Conservation (phyloP, 345 rosid species). For the Trapa bicornis region DNA sequence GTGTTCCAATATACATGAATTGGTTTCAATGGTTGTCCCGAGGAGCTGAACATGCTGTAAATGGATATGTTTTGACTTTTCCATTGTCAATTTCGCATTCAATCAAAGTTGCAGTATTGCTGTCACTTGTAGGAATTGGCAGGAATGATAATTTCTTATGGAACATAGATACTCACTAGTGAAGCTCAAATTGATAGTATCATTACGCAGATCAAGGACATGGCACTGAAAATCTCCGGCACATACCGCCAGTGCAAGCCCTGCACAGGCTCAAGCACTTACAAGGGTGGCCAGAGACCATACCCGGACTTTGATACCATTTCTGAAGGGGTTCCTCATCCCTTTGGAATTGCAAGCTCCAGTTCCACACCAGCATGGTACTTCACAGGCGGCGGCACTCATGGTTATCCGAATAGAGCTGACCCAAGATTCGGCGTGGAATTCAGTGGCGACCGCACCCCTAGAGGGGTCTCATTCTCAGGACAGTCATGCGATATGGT, state of each 20-base stretch:
- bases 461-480: constrained; percentile 39
- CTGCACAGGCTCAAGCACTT: constrained; percentile 59
- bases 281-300: constrained; percentile 45
- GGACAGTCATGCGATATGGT: constrained; percentile 58
- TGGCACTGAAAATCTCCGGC: constrained; percentile 82
- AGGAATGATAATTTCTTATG: not conserved
- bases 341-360: constrained; percentile 57
- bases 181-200: not conserved
- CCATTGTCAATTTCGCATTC: too few species aligned
- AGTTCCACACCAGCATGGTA: constrained; percentile 96
- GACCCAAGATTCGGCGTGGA: constrained; percentile 37
- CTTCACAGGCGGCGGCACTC: constrained; percentile 28
- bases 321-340: constrained; percentile 72
- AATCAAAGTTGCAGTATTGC: too few species aligned
- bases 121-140: not conserved
- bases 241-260: too few species aligned
- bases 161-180: not conserved
- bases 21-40: too few species aligned
- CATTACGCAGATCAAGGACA: constrained; percentile 69
- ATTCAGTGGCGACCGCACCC: constrained; percentile 33
- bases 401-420: constrained; percentile 27
- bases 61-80: too few species aligned
- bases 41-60: too few species aligned
- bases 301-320: constrained; percentile 63
- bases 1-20: too few species aligned